Percentiles rank a stretch among this genome's conserved stretches.
These are phyloP conservation scores for Vitis amurensis DNA, from an alignment of 164 flowering plant species.

Conservation along the genomic window DNA sequence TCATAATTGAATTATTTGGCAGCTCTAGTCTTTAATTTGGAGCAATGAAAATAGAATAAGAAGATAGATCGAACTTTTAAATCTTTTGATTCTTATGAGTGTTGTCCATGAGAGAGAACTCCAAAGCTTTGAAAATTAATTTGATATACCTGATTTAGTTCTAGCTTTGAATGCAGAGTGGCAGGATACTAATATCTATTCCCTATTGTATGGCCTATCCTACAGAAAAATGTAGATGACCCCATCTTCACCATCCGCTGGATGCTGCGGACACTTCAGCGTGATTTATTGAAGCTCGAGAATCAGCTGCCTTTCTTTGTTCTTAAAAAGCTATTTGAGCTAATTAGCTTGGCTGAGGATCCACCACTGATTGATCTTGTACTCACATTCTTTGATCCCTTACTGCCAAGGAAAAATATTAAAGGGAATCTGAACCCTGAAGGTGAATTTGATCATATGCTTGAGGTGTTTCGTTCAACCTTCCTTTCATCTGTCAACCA, in stretches of 20 bases:
- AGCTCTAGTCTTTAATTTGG: no score
- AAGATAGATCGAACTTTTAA: no score
- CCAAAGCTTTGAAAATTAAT: no score
- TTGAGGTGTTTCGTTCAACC: slow-evolving; percentile 17
- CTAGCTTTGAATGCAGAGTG: no score
- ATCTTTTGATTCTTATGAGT: no score
- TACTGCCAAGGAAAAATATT: slow-evolving; percentile 12
- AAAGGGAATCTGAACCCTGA: neutral
- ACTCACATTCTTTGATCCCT: slow-evolving; percentile 27
- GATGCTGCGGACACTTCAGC: slow-evolving; percentile 28
- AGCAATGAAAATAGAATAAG: no score
- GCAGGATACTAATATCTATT: neutral
- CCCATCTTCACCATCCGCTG: slow-evolving; percentile 27
- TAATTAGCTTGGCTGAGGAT: slow-evolving; percentile 8
- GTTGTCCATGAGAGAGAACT: no score
- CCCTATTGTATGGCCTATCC: neutral
- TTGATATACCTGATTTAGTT: no score
- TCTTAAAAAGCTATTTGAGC: slow-evolving; percentile 13
- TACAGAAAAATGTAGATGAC: slow-evolving; percentile 14
- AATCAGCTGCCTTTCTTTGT: slow-evolving; percentile 37
- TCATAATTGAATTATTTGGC: no score
- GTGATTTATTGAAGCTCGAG: slow-evolving; percentile 35
- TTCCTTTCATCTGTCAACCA: slow-evolving; percentile 15
- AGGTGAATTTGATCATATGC: neutral
- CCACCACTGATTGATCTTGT: slow-evolving; percentile 18